Evolutionary conservation across 768 basidiomycete genomes (phyloP).

Genomic region (Pleurotus tuoliensis): DNA sequence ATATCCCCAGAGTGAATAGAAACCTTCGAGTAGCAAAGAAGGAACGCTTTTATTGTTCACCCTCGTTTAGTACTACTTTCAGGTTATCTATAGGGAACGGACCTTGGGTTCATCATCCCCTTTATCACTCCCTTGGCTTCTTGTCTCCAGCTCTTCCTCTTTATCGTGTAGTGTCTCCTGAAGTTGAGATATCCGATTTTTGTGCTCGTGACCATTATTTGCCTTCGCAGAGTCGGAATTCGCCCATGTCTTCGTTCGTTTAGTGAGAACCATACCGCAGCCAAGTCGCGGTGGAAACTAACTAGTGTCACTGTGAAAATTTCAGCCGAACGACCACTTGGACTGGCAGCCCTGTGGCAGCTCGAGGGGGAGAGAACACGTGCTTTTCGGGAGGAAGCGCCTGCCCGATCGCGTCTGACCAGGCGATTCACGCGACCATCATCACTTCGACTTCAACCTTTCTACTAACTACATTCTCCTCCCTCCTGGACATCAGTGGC

Average conservation of each 20-base stretch:
- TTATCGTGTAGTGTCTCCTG: not conserved
- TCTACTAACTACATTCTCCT: too few species aligned
- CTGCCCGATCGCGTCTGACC: too few species aligned
- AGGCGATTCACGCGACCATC: too few species aligned
- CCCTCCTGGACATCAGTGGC: too few species aligned
- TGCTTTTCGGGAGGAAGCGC: too few species aligned
- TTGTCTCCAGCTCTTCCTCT: not conserved
- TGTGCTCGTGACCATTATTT: not conserved
- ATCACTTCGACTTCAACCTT: too few species aligned
- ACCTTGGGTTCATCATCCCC: not conserved
- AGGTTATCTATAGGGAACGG: not conserved
- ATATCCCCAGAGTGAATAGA: constrained; percentile 71
- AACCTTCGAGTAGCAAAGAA: constrained; percentile 43
- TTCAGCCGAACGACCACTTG: not conserved
- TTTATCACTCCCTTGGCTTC: too few species aligned
- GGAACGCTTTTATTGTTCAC: not conserved
- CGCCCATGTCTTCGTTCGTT: constrained; percentile 27
- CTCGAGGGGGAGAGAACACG: too few species aligned
- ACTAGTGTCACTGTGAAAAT: not conserved
- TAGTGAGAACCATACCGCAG: constrained; percentile 28
- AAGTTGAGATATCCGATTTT: not conserved
- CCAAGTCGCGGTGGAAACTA: not conserved
- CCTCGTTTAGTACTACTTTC: too few species aligned
- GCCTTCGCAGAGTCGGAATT: constrained; percentile 13
- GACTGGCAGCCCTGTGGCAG: too few species aligned